Percentiles rank a stretch among this genome's conserved stretches.
These are phyloP conservation scores for Trichoderma arundinaceum DNA, from an alignment of 2,329 filamentous ascomycete genomes.

Conservation along the genomic window DNA sequence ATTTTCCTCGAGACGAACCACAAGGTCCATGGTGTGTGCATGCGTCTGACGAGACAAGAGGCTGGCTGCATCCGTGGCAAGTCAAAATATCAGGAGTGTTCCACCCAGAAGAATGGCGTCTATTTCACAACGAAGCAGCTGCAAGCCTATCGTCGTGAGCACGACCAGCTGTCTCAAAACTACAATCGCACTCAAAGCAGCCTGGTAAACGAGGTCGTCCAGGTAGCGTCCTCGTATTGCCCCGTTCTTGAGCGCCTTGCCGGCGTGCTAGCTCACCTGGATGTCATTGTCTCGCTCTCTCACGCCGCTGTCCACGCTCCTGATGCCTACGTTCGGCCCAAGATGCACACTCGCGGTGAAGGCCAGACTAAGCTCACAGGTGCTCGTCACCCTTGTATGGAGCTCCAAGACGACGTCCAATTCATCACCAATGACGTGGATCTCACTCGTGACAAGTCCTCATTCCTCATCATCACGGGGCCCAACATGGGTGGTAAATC, in stretches of 20 bases:
- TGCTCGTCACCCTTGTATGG: slow-evolving; percentile 95
- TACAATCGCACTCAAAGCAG: slow-evolving; percentile 95
- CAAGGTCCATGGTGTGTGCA: slow-evolving; percentile 94
- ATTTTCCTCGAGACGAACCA: slow-evolving; percentile 92
- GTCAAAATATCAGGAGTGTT: slow-evolving; percentile 87
- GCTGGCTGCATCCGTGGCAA: slow-evolving; percentile 93
- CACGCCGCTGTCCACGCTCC: slow-evolving; percentile 94
- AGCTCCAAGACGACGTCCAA: slow-evolving; percentile 97
- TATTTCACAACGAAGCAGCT: slow-evolving; percentile 92
- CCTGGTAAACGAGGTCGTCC: slow-evolving; percentile 89
- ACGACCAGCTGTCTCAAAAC: slow-evolving; percentile 90
- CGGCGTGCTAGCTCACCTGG: slow-evolving; percentile 86
- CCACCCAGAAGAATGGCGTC: slow-evolving; percentile 98
- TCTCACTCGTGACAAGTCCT: slow-evolving; percentile 76
- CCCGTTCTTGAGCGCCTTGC: slow-evolving; percentile 90
- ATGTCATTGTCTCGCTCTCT: slow-evolving; percentile 92
- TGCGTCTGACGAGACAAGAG: slow-evolving; percentile 89
- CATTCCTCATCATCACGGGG: slow-evolving; percentile 95
- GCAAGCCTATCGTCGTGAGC: slow-evolving; percentile 81
- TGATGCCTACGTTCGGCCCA: slow-evolving; percentile 87
- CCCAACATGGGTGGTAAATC: slow-evolving; percentile 99
- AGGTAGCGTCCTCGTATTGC: slow-evolving; percentile 91
- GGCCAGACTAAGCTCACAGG: slow-evolving; percentile 91
- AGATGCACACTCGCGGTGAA: slow-evolving; percentile 84
- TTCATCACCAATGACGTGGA: slow-evolving; percentile 98